These are phyloP conservation scores for Phanerodontia chrysosporium DNA, from an alignment of 768 basidiomycete species.

Conservation along the genomic window DNA sequence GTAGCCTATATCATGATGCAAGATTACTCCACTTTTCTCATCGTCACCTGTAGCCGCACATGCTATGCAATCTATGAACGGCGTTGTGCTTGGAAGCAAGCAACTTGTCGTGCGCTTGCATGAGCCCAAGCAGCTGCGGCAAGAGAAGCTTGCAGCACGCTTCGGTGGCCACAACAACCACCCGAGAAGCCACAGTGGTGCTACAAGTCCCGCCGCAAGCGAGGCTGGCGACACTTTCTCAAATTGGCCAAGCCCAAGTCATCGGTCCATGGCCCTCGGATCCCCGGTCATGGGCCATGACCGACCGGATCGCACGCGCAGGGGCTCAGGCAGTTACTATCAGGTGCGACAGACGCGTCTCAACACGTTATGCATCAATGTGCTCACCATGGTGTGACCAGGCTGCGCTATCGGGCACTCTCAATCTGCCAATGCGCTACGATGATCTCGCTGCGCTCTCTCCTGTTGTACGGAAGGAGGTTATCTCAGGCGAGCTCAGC, in stretches of 20 bases:
- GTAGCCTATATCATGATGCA: neutral
- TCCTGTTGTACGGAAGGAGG: constrained; percentile 83
- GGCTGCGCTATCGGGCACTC: constrained; percentile 78
- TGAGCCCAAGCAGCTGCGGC: constrained; percentile 87
- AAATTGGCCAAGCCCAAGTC: constrained; percentile 74
- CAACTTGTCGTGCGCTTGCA: constrained; percentile 83
- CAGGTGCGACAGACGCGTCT: constrained; percentile 43
- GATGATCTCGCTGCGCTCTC: constrained; percentile 80
- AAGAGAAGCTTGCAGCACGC: constrained; percentile 83
- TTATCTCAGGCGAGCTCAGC: constrained; percentile 78
- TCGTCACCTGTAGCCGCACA: constrained; percentile 47
- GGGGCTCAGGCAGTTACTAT: constrained; percentile 85
- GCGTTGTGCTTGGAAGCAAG: constrained; percentile 63
- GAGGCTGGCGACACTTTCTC: constrained; percentile 75
- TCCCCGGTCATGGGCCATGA: constrained; percentile 55
- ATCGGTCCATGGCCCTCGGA: constrained; percentile 44
- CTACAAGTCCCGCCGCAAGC: constrained; percentile 79
- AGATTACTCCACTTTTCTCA: neutral
- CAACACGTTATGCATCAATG: neutral
- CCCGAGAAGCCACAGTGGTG: constrained; percentile 75
- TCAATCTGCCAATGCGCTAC: constrained; percentile 82
- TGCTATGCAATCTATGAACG: constrained; percentile 83
- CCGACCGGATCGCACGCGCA: constrained; percentile 53
- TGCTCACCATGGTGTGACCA: constrained; percentile 25
- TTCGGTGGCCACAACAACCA: constrained; percentile 74